Evolutionary conservation across 2,329 filamentous ascomycete species (phyloP).

Genomic region (Colletotrichum sp.): DNA sequence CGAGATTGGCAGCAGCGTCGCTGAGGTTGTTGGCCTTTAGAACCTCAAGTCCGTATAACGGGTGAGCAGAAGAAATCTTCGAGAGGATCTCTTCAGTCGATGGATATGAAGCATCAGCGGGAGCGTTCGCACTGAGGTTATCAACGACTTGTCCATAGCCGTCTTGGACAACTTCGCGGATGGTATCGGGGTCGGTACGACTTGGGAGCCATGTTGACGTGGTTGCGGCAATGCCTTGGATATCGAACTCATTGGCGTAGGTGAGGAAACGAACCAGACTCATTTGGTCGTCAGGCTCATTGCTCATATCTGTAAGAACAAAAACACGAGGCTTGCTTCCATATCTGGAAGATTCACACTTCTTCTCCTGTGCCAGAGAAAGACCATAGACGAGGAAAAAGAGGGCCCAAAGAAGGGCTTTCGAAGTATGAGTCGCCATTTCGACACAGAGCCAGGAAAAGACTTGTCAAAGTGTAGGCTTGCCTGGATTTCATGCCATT

Average conservation of each 20-base stretch:
- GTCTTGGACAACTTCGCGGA: conserved; percentile 42
- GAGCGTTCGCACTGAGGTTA: conserved; percentile 53
- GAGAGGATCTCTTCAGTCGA: conserved; percentile 35
- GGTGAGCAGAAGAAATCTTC: conserved; percentile 36
- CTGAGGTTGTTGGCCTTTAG: conserved; percentile 31
- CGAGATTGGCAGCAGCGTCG: conserved; percentile 46
- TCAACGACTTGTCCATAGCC: conserved; percentile 46
- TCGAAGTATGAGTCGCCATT: neutral
- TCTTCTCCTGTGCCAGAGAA: neutral
- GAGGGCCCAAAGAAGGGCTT: neutral
- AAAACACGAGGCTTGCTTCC: conserved; percentile 38
- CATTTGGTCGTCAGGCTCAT: conserved; percentile 49
- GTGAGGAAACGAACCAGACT: conserved; percentile 47
- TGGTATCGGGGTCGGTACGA: conserved; percentile 42
- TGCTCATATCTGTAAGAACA: conserved; percentile 46
- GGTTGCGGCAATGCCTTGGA: conserved; percentile 45
- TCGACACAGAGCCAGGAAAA: neutral
- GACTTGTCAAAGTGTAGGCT: neutral
- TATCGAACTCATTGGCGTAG: conserved; percentile 49
- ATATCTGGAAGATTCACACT: neutral
- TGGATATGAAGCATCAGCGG: conserved; percentile 45
- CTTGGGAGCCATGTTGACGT: conserved; percentile 50
- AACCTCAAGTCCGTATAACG: conserved; percentile 35
- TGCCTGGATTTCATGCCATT: neutral
- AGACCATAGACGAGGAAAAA: neutral